Conservation (phyloP, 1,139 yeast species). For the Sugiyamaella neomexicana region DNA sequence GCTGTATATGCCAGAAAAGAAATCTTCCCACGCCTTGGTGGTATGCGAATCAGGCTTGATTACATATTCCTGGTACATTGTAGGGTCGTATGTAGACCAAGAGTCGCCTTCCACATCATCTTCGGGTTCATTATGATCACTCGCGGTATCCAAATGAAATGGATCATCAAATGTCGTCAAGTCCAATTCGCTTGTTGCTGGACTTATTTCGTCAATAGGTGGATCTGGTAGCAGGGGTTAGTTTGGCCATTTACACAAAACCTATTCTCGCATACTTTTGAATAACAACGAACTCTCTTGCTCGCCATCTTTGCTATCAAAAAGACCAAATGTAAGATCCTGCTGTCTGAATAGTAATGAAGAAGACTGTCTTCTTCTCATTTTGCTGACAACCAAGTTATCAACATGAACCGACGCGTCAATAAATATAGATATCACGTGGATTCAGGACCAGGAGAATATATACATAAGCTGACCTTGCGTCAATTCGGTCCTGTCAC, state of each 20-base stretch:
- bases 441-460: background rate
- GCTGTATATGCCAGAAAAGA: background rate
- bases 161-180: slow-evolving; percentile 7
- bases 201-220: background rate
- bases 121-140: background rate
- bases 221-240: background rate
- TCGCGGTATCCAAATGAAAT: background rate
- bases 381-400: background rate
- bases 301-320: background rate
- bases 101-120: background rate
- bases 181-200: background rate
- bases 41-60: background rate
- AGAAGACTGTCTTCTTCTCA: slow-evolving; percentile 4
- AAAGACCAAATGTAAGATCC: background rate
- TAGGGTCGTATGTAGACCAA: background rate
- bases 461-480: no score
- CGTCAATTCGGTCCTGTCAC: background rate
- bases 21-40: slow-evolving; percentile 8
- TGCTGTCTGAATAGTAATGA: slow-evolving; percentile 2
- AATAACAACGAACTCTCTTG: background rate
- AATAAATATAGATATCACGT: background rate
- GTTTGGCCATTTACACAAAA: background rate
- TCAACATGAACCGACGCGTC: background rate
- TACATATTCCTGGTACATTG: background rate
- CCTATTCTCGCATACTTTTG: background rate